Evolutionary conservation across 2,329 filamentous ascomycete genomes (phyloP).

Genomic region (Stagonosporopsis vannaccii): DNA sequence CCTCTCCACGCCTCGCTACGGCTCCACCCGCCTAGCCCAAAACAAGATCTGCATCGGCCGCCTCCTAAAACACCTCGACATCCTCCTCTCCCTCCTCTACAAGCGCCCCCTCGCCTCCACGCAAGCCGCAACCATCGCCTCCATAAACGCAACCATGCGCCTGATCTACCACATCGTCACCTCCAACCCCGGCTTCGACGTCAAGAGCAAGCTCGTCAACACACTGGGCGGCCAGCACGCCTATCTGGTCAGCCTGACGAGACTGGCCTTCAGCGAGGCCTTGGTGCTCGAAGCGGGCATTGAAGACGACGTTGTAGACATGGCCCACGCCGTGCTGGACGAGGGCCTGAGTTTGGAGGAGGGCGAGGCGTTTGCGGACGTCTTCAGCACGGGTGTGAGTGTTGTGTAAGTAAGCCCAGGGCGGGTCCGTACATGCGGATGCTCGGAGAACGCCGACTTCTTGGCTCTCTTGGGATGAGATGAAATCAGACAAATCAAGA

Average conservation of each 20-base stretch:
- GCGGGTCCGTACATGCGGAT: no score
- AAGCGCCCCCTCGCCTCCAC: conserved; percentile 34
- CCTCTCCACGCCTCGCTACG: conserved; percentile 67
- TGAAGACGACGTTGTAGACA: conserved; percentile 78
- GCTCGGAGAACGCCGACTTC: no score
- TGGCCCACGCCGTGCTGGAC: conserved; percentile 83
- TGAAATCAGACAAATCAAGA: no score
- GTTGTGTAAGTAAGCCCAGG: no score
- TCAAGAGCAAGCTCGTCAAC: conserved; percentile 73
- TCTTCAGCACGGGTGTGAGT: conserved; percentile 48
- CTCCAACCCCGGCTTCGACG: conserved; percentile 69
- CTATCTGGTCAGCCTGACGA: conserved; percentile 79
- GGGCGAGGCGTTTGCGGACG: conserved; percentile 65
- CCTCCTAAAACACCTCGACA: conserved; percentile 76
- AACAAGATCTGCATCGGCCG: conserved; percentile 76
- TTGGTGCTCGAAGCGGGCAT: conserved; percentile 78
- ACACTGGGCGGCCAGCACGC: conserved; percentile 79
- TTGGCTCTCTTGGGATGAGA: no score
- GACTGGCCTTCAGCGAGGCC: conserved; percentile 86
- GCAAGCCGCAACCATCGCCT: conserved; percentile 52
- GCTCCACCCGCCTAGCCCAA: conserved; percentile 69
- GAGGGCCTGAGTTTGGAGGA: conserved; percentile 81
- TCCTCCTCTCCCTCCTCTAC: conserved; percentile 71
- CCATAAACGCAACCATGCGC: conserved; percentile 68
- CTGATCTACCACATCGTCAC: conserved; percentile 67